A percentile compares a stretch with the other conserved stretches of the same genome.
Conservation (phyloP, 306 rosid species). For the Elaeagnus macrophylla region DNA sequence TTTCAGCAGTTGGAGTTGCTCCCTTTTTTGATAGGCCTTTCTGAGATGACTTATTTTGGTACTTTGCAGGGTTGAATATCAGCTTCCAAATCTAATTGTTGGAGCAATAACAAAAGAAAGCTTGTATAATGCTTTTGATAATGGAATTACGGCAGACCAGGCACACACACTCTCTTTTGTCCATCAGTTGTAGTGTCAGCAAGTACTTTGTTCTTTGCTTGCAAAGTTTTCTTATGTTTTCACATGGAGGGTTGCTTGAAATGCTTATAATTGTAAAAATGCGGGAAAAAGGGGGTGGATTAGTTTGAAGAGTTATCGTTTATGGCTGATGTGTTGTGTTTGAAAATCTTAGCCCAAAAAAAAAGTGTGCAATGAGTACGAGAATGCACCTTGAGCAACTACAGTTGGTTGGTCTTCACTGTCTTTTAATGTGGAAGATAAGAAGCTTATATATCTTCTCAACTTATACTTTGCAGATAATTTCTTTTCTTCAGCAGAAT, state of each 20-base stretch:
- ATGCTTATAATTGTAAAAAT: too few relatives aligned
- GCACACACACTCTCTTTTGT: slow-evolving; percentile 26
- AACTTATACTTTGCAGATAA: slow-evolving; percentile 42
- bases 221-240: neutral
- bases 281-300: too few relatives aligned
- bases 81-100: slow-evolving; percentile 95
- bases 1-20: neutral
- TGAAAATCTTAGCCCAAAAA: too few relatives aligned
- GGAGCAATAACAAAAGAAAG: slow-evolving; percentile 96
- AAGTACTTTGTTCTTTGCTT: neutral
- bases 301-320: too few relatives aligned
- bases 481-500: slow-evolving; percentile 82
- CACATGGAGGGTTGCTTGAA: too few relatives aligned
- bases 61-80: slow-evolving; percentile 79
- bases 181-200: neutral
- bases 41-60: neutral
- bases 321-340: too few relatives aligned
- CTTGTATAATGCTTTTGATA: slow-evolving; percentile 83
- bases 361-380: too few relatives aligned
- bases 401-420: too few relatives aligned
- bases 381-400: too few relatives aligned
- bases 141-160: slow-evolving; percentile 81
- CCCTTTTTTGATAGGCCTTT: neutral
- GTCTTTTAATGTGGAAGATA: too few relatives aligned
- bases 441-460: slow-evolving; percentile 1